Base-by-base conservation (phyloP, 257 asterid species). In the Dorcoceras hygrometricum region DNA sequence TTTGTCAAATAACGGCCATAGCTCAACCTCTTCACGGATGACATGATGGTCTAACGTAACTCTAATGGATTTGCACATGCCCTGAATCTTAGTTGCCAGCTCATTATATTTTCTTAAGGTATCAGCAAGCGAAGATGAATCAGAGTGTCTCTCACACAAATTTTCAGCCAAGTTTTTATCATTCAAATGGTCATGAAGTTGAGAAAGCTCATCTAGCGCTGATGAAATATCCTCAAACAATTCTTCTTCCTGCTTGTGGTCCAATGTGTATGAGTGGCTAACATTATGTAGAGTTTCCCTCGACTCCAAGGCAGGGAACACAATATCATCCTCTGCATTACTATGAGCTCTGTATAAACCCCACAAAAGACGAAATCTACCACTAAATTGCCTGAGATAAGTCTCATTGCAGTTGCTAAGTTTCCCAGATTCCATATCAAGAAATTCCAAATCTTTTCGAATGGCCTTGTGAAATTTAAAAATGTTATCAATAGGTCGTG, bases 321-420 rank as follows among this genome's bases (percentile, higher is more conserved):
- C 98, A 66, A 93, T 90, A 39, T 90, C 98, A 81, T 93, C 98
- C 80, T 93, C 98, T n/a, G 98, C 98, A 76, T 93, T 93, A 71
- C 98, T 93, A 76, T 93, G 98, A 54, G 98, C 98, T 79, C 89
- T 86, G 77, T 93, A 93, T 72, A 93, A 75, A 7, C 96, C 98
- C 95, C 97, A 85, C 22, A 88, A 69, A 67, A 93, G 93, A 69
- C 94, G 95, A 80, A 93, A 93, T 69, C 98, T 85, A 61, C 98
- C 98, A 70, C 80, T 79, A 74, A 93, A 93, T 80, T 87, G 89
- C 71, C 97, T 79, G 66, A 93, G 84, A 73, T 84, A 93, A 68
- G 78, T 83, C 72, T 83, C 97, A 75, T 81, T 76, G 74, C 91
- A 87, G 68, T 84, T 89, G 64, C 83, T 76, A 34, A 93, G 89